Base-by-base conservation (phyloP, 345 rosid species). In the Dipteronia dyeriana region DNA sequence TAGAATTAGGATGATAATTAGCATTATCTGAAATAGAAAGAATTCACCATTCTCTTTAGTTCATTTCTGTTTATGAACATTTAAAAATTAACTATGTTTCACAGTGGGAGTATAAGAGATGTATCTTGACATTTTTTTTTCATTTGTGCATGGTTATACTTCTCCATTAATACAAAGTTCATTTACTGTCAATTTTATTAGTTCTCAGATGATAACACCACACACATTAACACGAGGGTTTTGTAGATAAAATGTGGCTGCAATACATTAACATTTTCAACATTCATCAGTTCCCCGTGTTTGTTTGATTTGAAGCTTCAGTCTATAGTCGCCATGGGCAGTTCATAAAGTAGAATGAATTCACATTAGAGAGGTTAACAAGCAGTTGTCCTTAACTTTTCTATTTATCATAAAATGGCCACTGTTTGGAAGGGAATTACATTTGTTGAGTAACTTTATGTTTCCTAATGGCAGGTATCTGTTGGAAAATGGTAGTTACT, bases 401-500 rank as follows among this genome's bases (percentile, higher is more conserved):
- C 26, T 17, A 47, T 34, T 62, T 9, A 26, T 56, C 17, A 4
- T 51, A 17, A 47, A 17, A 53, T 53, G 34, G 39, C 38, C 20
- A 65, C 23, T 53, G 45, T 81, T 41, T 53, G 59, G 31, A 31
- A 59, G 39, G 29, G 19, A 63, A 23, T 70, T 62, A 49, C 25
- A 14, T 53, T 62, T 5, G 38, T 31, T 73, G 17, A 9, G 56
- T 47, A 74, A 70, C 49, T 75, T 22, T 34, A 3, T 34, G 7
- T 49, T 66, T 76, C 56, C 57, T 49, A 82, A 65, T 79, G 73
- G 86, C 92, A 95, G 99, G 98, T 93, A 25, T 88, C 97, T 47
- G 98, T 84, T 87, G 97, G 90, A 76, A 95, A 90, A 25, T 97
- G 99, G 99, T 91, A 80, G 81, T 96, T 86, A 13, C 67, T 68